Evolutionary conservation across 2,329 filamentous ascomycete genomes (phyloP).

Genomic region (Aspergillus aculeatus): DNA sequence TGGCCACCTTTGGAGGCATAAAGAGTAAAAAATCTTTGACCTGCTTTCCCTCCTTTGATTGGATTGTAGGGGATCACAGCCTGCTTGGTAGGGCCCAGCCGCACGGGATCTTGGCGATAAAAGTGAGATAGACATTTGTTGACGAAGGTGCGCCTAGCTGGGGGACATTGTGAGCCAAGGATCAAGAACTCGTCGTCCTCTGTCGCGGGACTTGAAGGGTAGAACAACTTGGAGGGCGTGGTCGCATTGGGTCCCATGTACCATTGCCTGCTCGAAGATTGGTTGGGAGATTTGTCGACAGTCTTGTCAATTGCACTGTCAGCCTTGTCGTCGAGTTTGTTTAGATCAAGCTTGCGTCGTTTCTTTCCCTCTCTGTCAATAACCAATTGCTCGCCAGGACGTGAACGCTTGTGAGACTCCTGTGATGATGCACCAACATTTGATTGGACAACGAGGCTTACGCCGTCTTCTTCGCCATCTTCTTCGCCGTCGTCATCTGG

Average conservation of each 20-base stretch:
- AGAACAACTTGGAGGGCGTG: constrained; percentile 45
- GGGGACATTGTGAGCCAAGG: constrained; percentile 21
- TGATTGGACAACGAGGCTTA: neutral
- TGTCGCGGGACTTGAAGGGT: constrained; percentile 32
- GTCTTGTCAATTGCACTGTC: constrained; percentile 1
- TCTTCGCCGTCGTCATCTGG: neutral
- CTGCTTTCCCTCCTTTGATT: constrained; percentile 9
- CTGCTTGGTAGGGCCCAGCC: constrained; percentile 20
- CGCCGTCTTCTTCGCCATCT: neutral
- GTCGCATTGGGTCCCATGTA: constrained; percentile 43
- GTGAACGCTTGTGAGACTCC: constrained; percentile 4
- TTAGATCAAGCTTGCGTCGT: constrained; percentile 29
- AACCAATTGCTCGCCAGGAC: constrained; percentile 24
- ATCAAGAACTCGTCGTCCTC: constrained; percentile 28
- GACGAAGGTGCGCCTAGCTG: constrained; percentile 31
- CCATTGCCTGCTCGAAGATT: constrained; percentile 16
- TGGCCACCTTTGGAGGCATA: constrained; percentile 27
- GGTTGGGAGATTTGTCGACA: neutral
- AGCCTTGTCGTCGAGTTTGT: neutral
- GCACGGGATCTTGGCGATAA: constrained; percentile 25
- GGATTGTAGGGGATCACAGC: constrained; percentile 32
- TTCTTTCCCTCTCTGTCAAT: constrained; percentile 31
- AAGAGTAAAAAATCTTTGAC: constrained; percentile 28
- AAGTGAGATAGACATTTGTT: constrained; percentile 30
- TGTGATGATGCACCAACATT: neutral